A percentile compares a stretch with the other conserved stretches of the same genome.
Conservation (phyloP, 2,329 filamentous ascomycete genomes). For the Fusarium chuoi region DNA sequence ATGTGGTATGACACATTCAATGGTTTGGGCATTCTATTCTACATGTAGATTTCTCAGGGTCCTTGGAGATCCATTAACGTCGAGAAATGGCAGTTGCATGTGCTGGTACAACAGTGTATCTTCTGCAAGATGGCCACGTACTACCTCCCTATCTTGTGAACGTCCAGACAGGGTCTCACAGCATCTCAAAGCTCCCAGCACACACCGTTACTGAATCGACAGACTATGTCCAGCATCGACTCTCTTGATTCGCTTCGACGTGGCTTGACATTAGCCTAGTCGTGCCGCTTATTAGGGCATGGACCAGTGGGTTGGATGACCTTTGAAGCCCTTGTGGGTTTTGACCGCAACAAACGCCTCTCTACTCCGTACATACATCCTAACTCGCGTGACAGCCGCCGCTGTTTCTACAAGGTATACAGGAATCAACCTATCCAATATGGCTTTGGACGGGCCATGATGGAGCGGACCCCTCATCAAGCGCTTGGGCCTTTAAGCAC, state of each 20-base stretch:
- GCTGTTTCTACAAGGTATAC: constrained; percentile 1
- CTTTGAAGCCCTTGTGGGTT: constrained; percentile 12
- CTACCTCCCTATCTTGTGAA: background rate
- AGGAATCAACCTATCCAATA: constrained; percentile 7
- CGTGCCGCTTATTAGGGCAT: constrained; percentile 8
- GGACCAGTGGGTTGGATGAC: constrained; percentile 15
- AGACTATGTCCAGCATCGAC: background rate
- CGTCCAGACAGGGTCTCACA: background rate
- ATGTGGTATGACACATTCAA: constrained; percentile 19
- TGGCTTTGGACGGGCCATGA: constrained; percentile 12
- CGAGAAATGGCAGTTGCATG: background rate
- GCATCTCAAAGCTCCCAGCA: background rate
- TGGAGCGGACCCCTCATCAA: constrained; percentile 16
- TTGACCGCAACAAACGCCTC: constrained; percentile 35
- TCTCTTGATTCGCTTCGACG: constrained; percentile 7
- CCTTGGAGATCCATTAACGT: background rate
- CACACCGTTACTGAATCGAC: background rate
- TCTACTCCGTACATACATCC: background rate
- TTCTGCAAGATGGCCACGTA: background rate
- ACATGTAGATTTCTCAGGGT: constrained; percentile 22
- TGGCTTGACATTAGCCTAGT: constrained; percentile 2
- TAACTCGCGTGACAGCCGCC: constrained; percentile 24
- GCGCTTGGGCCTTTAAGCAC: constrained; percentile 20
- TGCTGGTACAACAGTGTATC: background rate
- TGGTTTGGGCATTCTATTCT: constrained; percentile 15